Evolutionary conservation across 176 grass and related monocot species (phyloP), one percentile per base, ranked within the genome.

Genomic region (Cocos nucifera): DNA sequence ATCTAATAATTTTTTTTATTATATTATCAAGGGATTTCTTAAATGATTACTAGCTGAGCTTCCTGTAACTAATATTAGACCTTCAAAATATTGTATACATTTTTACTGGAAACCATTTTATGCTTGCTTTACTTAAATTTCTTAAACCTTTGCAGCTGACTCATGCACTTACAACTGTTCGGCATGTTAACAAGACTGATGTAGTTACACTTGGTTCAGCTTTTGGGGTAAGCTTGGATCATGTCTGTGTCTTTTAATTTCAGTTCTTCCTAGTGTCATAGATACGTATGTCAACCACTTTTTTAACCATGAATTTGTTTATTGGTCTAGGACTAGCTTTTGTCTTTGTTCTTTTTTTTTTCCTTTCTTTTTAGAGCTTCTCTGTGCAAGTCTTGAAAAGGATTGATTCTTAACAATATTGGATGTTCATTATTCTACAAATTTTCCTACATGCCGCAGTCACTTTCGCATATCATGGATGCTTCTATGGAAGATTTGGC

Each of bases 401-500:
- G 2, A 44, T 44, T 44, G 9, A 44, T 44, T 44, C 10, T 44
- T 44, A 10, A 12, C 10, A 3, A 44, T 44, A 14, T 44, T 44
- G 35, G 8, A 12, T 3, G 2, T 44, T 44, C 35, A 44, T 16
- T 28, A 3, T 54, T 57, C 59, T 66, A 5, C 17, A 28, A 72
- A 61, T 57, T 17, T 53, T 26, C 3, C 30, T 74, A 19, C 48
- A 59, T 67, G 62, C 9, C 84, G 20, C 76, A 97, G 87, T 97
- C 93, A 64, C 87, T 97, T 69, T 97, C 93, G n/a, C 81, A 71
- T 79, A 58, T 91, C 20, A 91, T 97, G 93, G 79, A 97, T 85
- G 80, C 81, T 73, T 97, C 87, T 49, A 97, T 97, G 87, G 93
- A 97, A 55, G 93, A 97, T 58, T 51, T 97, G 53, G 93, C 93